A percentile compares a stretch with the other conserved stretches of the same genome.
Conservation (phyloP, 164 flowering plant species). For the Cinnamomum micranthum region DNA sequence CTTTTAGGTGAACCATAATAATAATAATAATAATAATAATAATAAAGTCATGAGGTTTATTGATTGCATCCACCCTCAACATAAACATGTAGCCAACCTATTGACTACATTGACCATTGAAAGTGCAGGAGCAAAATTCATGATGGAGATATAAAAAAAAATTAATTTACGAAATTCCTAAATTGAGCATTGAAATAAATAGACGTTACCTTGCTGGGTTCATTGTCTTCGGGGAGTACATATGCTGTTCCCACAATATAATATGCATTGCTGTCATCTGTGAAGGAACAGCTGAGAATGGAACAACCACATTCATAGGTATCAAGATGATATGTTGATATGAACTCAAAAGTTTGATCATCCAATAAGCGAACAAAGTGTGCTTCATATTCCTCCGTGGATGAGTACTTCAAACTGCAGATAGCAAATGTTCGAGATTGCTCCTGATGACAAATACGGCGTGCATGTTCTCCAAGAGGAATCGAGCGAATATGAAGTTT, state of each 20-base stretch:
- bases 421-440: conserved; percentile 88
- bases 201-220: conserved; percentile 70
- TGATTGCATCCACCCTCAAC: too few relatives aligned
- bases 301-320: conserved; percentile 88
- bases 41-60: too few relatives aligned
- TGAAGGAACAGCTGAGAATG: conserved; percentile 89
- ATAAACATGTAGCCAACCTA: too few relatives aligned
- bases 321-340: conserved; percentile 82
- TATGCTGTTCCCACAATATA: conserved; percentile 98
- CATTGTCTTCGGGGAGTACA: conserved; percentile 92
- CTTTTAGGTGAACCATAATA: too few relatives aligned
- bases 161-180: background rate
- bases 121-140: too few relatives aligned
- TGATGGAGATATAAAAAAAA: too few relatives aligned
- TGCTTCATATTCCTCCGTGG: conserved; percentile 74
- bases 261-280: conserved; percentile 83
- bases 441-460: conserved; percentile 95
- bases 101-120: too few relatives aligned
- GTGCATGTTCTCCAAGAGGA: conserved; percentile 95
- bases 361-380: conserved; percentile 85
- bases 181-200: background rate
- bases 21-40: too few relatives aligned
- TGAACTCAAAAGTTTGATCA: conserved; percentile 89
- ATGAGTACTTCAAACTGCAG: conserved; percentile 71
- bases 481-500: conserved; percentile 97